Evolutionary conservation across 2,329 filamentous ascomycete species (phyloP).

Genomic region (Orbilia oligospora): DNA sequence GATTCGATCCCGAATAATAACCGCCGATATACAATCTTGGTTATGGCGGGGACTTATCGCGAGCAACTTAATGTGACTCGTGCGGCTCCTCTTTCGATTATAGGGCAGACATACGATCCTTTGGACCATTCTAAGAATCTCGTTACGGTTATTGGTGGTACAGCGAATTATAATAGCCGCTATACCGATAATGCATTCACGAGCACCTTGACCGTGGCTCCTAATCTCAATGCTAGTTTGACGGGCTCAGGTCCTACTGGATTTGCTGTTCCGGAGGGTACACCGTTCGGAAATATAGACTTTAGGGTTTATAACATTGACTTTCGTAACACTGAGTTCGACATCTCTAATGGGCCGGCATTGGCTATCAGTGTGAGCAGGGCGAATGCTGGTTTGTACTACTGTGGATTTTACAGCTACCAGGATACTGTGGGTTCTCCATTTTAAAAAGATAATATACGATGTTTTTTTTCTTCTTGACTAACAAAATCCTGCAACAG

Average conservation of each 20-base stretch:
- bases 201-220: conserved; percentile 70
- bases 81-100: conserved; percentile 36
- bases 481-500: conserved; percentile 65
- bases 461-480: neutral
- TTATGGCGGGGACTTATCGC: conserved; percentile 50
- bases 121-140: conserved; percentile 51
- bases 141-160: conserved; percentile 49
- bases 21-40: conserved; percentile 50
- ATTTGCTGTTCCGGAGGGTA: conserved; percentile 73
- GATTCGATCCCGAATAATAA: conserved; percentile 42
- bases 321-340: conserved; percentile 74
- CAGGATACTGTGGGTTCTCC: conserved; percentile 73
- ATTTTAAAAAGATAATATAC: neutral
- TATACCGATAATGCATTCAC: conserved; percentile 56
- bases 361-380: conserved; percentile 75
- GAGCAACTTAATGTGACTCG: conserved; percentile 51
- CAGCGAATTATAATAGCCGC: conserved; percentile 37
- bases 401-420: conserved; percentile 76
- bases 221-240: conserved; percentile 75
- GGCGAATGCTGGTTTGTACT: conserved; percentile 78
- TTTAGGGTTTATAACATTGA: conserved; percentile 79
- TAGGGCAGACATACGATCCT: conserved; percentile 55
- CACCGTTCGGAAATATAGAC: conserved; percentile 75
- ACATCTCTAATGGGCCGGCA: conserved; percentile 72
- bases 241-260: conserved; percentile 76